Base-by-base conservation (phyloP, 495 filamentous ascomycete species). In the Penicillium canescens region DNA sequence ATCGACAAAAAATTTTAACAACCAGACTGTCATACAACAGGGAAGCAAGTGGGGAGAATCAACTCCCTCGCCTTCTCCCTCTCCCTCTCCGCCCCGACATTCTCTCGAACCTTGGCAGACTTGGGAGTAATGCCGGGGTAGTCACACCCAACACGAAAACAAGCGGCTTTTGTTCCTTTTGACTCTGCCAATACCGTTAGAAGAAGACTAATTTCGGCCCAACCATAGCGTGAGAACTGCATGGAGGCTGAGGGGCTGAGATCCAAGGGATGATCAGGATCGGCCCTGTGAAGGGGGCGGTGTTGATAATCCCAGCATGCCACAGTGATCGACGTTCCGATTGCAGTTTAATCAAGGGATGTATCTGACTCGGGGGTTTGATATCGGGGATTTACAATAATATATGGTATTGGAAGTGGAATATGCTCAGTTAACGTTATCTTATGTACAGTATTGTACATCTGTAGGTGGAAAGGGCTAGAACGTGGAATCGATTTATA, bases 221-320 rank as follows among this genome's bases (percentile, higher is more conserved):
- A 18, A 18, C 18, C 18, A 18, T 1, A 18, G 18, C 18, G 1
- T 18, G 18, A 18, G 18, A 18, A 24, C 31, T 18, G 46, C 14
- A 18, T 6, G 35, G 46, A 49, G 47, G 36, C 37, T 36, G 47
- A 33, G 11, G 7, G 14, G 23, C 34, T 41, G 35, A 52, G 44
- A 39, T 46, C 41, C 53, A 51, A 55, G 43, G 51, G 54, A 57
- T 57, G 37, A 28, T 36, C 43, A 33, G 40, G 47, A 59, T 54
- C 55, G 50, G 44, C 56, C 38, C 3, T n/a, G 37, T 31, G 7
- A 36, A 54, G 70, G 69, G 66, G 69, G 70, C 66, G 57, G 61
- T 68, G 66, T 69, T 68, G 41, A 45, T 55, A 52, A 52, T 58
- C 57, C 58, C 43, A 45, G 58, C 66, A 71, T 73, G 50, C 70